Evolutionary conservation across 1,284 basidiomycete genomes (phyloP).

Genomic region (Marasmius sp.): DNA sequence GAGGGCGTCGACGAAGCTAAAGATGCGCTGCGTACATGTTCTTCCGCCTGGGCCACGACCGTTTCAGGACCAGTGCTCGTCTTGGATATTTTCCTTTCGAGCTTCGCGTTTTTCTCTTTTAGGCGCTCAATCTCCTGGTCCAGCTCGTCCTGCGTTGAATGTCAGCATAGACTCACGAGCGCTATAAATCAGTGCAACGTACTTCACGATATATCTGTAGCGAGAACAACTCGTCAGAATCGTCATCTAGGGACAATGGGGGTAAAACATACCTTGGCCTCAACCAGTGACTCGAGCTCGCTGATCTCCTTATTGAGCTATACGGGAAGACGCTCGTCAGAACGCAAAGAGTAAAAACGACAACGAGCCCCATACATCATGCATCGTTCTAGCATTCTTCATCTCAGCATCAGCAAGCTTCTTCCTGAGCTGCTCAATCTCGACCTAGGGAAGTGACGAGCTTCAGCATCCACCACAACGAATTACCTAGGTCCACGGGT

Average conservation of each 20-base stretch:
- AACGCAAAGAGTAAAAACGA: neutral
- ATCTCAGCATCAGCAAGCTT: slow-evolving; percentile 67
- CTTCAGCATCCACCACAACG: neutral
- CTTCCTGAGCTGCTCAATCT: slow-evolving; percentile 71
- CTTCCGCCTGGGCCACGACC: neutral
- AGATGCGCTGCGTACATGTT: slow-evolving; percentile 21
- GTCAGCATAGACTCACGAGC: slow-evolving; percentile 7
- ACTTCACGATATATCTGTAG: slow-evolving; percentile 84
- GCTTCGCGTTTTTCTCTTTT: slow-evolving; percentile 63
- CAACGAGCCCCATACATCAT: slow-evolving; percentile 53
- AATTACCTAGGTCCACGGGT: neutral
- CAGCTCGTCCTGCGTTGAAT: slow-evolving; percentile 69
- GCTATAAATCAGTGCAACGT: slow-evolving; percentile 16
- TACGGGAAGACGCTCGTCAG: slow-evolving; percentile 5
- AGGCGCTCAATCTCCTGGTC: slow-evolving; percentile 81
- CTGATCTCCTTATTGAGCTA: slow-evolving; percentile 89
- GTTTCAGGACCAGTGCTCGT: slow-evolving; percentile 39
- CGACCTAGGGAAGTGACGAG: slow-evolving; percentile 38
- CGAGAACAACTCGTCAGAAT: slow-evolving; percentile 6
- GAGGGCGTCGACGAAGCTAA: slow-evolving; percentile 15
- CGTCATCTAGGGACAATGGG: neutral
- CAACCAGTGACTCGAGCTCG: slow-evolving; percentile 86
- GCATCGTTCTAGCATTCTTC: slow-evolving; percentile 67
- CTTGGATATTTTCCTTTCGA: slow-evolving; percentile 58
- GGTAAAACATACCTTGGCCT: slow-evolving; percentile 67